Conservation (phyloP, 73 alveolate genomes). For the Blepharisma japonicum region DNA sequence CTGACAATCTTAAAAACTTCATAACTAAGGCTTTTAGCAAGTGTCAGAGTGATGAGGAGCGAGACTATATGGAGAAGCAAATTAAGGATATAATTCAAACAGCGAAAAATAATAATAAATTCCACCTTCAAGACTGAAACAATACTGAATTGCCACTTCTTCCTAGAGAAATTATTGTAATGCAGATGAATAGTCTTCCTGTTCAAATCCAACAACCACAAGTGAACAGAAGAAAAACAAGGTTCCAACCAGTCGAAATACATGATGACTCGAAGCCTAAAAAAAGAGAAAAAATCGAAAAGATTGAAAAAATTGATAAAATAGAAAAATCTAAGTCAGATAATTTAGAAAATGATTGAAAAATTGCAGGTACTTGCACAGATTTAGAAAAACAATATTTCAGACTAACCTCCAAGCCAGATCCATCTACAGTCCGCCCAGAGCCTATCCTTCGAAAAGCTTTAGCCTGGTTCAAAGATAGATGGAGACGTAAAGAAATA, state of each 20-base stretch:
- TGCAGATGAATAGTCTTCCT: conserved; percentile 16
- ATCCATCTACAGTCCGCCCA: conserved; percentile 74
- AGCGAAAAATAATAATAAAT: conserved; percentile 31
- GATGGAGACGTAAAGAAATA: conserved; percentile 52
- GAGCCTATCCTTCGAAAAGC: conserved; percentile 54
- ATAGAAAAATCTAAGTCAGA: conserved; percentile 39
- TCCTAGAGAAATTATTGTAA: conserved; percentile 43
- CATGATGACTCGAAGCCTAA: conserved; percentile 15
- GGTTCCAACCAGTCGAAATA: conserved; percentile 11
- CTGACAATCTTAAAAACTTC: conserved; percentile 52
- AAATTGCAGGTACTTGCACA: conserved; percentile 55
- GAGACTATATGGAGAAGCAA: conserved; percentile 47
- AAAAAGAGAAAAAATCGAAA: conserved; percentile 29
- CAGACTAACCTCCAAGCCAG: conserved; percentile 68
- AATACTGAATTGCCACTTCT: conserved; percentile 44
- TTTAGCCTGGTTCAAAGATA: conserved; percentile 48
- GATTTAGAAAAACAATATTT: conserved; percentile 62
- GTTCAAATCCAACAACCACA: not conserved
- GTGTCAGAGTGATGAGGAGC: conserved; percentile 54
- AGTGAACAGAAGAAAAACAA: not conserved
- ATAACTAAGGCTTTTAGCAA: conserved; percentile 57
- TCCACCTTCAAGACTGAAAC: conserved; percentile 56
- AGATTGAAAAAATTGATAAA: conserved; percentile 31
- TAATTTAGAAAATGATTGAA: conserved; percentile 18
- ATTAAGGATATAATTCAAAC: conserved; percentile 36